Base-by-base conservation (phyloP, 2,329 filamentous ascomycete species). In the Fusarium stilboides region DNA sequence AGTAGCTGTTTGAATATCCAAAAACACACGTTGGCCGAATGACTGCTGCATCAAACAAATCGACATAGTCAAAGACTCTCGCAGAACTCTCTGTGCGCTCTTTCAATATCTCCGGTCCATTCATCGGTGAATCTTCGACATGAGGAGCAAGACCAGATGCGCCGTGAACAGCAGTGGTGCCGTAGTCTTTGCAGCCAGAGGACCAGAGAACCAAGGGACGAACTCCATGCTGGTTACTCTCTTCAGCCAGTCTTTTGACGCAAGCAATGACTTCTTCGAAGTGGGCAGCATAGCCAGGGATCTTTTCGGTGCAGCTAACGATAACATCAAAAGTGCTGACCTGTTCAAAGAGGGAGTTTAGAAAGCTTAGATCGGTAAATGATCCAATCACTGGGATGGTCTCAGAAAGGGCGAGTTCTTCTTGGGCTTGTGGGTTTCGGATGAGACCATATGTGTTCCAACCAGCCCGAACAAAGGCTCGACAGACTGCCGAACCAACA, bases 101-200 rank as follows among this genome's bases (percentile, higher is more conserved):
- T 17, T 73, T 65, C 1, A 62, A 31, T 0, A 81, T 15, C 1
- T 70, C 64, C 0, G 77, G 71, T 0, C 77, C 72, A 7, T 78
- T 76, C 14, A 85, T 50, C 0, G 81, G 80, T 0, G 81, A 81
- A 0, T 76, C 68, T 67, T 86, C 84, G 0, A 79, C 81, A 45
- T 86, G 84, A 10, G 82, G 80, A 9, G 68, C 64, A 5, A 85
- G 76, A 1, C 61, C 73, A 0, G 77, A 65, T 0, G 77, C 74
- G 3, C 79, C 79, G 49, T 83, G 77, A 66, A 80, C 46, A 46
- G 68, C 40, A 8, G 75, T 74, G 7, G 65, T 75, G 3, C 84
- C 83, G 62, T 86, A 86, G 71, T 86, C 84, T 60, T 86, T 86
- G 72, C 84, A 86, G 0, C 84, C 84, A 4, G 81, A 84, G 12